A percentile compares a stretch with the other conserved stretches of the same genome.
phyloP scores from a whole-genome alignment of 1,284 basidiomycete genomes.

The Salmacisia buchloeana region DNA sequence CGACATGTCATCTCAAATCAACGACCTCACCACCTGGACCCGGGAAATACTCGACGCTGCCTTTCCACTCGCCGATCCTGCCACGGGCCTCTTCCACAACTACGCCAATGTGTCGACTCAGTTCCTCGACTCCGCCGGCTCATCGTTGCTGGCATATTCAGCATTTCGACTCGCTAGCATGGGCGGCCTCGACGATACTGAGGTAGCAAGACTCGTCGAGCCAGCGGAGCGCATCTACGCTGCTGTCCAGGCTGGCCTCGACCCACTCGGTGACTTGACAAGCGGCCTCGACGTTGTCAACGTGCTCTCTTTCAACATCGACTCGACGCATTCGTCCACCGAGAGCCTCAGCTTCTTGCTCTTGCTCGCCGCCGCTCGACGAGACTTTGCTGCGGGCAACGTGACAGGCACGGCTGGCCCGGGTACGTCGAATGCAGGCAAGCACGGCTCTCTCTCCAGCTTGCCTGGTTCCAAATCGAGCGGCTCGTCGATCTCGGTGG shows the following conservation, averaged over 20 bases:
- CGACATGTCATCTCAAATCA: constrained; percentile 58
- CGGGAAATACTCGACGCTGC: constrained; percentile 68
- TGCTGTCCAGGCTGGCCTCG: constrained; percentile 25
- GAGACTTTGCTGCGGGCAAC: constrained; percentile 28
- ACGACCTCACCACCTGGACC: constrained; percentile 64
- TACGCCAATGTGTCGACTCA: constrained; percentile 31
- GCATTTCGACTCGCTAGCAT: constrained; percentile 42
- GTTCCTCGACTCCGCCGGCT: constrained; percentile 38
- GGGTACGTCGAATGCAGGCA: constrained; percentile 6
- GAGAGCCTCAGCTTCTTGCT: constrained; percentile 41
- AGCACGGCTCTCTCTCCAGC: neutral
- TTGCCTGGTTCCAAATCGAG: neutral
- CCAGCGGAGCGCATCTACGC: constrained; percentile 34
- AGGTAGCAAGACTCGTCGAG: constrained; percentile 12
- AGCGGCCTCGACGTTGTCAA: constrained; percentile 34
- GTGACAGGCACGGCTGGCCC: constrained; percentile 18
- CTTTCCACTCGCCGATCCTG: constrained; percentile 57
- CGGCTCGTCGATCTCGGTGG: neutral
- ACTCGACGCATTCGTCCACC: constrained; percentile 26
- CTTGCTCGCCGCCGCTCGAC: constrained; percentile 37
- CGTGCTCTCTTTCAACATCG: constrained; percentile 29
- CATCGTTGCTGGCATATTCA: constrained; percentile 35
- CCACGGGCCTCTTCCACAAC: constrained; percentile 39
- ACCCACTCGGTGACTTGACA: constrained; percentile 25
- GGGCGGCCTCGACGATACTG: constrained; percentile 17